Evolutionary conservation across 2,329 filamentous ascomycete species (phyloP), one percentile per base, ranked within the genome.

Genomic region (Diaporthe sp.): DNA sequence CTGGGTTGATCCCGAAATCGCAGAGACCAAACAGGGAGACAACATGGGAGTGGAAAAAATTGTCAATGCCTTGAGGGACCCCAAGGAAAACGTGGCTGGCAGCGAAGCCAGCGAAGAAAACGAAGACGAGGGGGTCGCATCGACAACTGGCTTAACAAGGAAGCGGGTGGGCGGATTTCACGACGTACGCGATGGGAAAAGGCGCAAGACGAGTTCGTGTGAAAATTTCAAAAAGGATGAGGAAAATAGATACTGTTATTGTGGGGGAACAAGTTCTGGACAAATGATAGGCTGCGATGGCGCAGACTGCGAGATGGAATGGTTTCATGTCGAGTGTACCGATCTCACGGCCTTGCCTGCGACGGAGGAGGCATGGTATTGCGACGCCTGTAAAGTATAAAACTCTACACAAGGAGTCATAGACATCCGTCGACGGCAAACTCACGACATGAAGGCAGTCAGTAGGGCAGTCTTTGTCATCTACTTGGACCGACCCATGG

Each of bases 1-100:
- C 22, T 82, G 80, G 79, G 78, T 82, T 33, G 75, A 77, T 15
- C 73, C 67, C 17, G 68, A 72, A 12, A 58, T 74, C 33, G 73
- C 50, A 3, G 73, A 72, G 28, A 74, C 73, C 4, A 52, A 47
- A 25, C 12, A 58, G 38, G 73, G 73, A 17, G 68, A 74, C 35
- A 50, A 71, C 25, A 72, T 74, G 60, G 73, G 73, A 10, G 60
- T 74, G 28, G 40, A 64, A 3, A 74, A 74, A 19, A 61, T 74
- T 3, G 55, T 74, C 13, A 74, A 71, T 17, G 72, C 72, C 15
- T 22, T 74, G 22, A 38, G 45, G 17, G 72, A 74, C 60, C 54
- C 72, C 13, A 55, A 60, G 15, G 13, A 58, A 30, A 71, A 74
- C 33, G 66, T 71, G 9, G 66, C 55, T 3, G 22, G 35, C 9